Evolutionary conservation across 2,329 filamentous ascomycete genomes (phyloP).

Genomic region (Fusarium sp.): DNA sequence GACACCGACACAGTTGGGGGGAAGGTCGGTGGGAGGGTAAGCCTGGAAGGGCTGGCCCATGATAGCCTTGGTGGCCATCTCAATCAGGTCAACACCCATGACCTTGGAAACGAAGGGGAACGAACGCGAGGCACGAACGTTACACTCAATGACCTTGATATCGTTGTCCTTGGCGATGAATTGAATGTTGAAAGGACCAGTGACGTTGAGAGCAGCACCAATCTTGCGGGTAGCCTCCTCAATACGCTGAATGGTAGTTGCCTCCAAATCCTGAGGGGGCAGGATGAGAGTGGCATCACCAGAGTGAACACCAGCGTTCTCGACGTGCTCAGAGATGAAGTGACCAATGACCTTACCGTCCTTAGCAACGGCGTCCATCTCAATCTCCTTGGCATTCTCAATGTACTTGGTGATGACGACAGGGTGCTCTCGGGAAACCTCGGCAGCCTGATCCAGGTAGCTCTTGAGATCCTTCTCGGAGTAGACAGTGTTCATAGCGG

Average conservation of each 20-base stretch:
- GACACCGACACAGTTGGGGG: constrained; percentile 88
- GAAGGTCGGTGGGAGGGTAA: constrained; percentile 83
- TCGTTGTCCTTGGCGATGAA: constrained; percentile 99
- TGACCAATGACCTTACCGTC: constrained; percentile 92
- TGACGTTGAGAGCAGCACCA: constrained; percentile 91
- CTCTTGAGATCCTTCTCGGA: constrained; percentile 91
- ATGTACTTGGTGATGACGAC: constrained; percentile 99
- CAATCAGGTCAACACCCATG: constrained; percentile 97
- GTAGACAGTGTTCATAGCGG: constrained; percentile 99
- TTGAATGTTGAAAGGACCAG: constrained; percentile 98
- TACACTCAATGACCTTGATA: constrained; percentile 99
- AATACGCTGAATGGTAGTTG: constrained; percentile 89
- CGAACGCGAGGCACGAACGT: constrained; percentile 93
- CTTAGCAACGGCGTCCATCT: constrained; percentile 97
- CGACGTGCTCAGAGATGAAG: constrained; percentile 98
- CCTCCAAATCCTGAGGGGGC: constrained; percentile 91
- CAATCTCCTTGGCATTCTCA: constrained; percentile 98
- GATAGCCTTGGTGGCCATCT: constrained; percentile 98
- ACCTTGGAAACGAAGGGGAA: constrained; percentile 99
- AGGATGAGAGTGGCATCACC: constrained; percentile 96
- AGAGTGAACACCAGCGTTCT: constrained; percentile 98
- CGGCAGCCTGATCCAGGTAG: constrained; percentile 90
- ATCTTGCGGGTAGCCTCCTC: constrained; percentile 97
- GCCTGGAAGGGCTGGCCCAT: constrained; percentile 84
- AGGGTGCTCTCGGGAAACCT: constrained; percentile 94